phyloP scores from a whole-genome alignment of 2,329 filamentous ascomycete species.

The Nemania sp. region DNA sequence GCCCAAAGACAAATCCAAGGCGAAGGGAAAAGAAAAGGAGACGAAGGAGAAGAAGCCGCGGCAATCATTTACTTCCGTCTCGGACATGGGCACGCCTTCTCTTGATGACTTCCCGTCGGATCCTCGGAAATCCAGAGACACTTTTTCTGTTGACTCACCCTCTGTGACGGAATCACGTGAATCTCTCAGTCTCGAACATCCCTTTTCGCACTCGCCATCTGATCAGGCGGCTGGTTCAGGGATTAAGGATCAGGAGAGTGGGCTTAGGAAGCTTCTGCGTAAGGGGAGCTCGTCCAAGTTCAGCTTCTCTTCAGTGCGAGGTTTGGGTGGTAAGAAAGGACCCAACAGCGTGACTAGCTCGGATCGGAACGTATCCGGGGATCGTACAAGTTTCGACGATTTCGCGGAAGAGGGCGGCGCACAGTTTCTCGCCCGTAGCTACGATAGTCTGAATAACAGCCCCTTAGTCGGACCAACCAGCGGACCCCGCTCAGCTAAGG shows the following conservation, averaged over 20 bases:
- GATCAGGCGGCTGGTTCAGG: conserved; percentile 51
- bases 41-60: conserved; percentile 47
- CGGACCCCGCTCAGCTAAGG: conserved; percentile 44
- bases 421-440: conserved; percentile 50
- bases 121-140: conserved; percentile 59
- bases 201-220: conserved; percentile 59
- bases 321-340: conserved; percentile 59
- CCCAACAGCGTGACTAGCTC: conserved; percentile 60
- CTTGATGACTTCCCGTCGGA: conserved; percentile 56
- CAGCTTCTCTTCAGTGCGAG: conserved; percentile 57
- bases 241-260: conserved; percentile 58
- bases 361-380: conserved; percentile 58
- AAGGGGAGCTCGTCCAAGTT: conserved; percentile 70
- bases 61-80: conserved; percentile 43
- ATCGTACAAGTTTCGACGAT: conserved; percentile 63
- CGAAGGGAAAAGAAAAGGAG: conserved; percentile 46
- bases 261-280: conserved; percentile 63
- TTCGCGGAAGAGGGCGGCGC: conserved; percentile 48
- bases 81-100: conserved; percentile 43
- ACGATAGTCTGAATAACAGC: conserved; percentile 60
- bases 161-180: conserved; percentile 65
- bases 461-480: conserved; percentile 58
- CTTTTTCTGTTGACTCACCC: conserved; percentile 59
- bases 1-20: conserved; percentile 41
- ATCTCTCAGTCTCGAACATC: conserved; percentile 58